A percentile compares a stretch with the other conserved stretches of the same genome.
Evolutionary conservation across 305 asterid genomes (phyloP).

Genomic region (Fraxinus dipetala): DNA sequence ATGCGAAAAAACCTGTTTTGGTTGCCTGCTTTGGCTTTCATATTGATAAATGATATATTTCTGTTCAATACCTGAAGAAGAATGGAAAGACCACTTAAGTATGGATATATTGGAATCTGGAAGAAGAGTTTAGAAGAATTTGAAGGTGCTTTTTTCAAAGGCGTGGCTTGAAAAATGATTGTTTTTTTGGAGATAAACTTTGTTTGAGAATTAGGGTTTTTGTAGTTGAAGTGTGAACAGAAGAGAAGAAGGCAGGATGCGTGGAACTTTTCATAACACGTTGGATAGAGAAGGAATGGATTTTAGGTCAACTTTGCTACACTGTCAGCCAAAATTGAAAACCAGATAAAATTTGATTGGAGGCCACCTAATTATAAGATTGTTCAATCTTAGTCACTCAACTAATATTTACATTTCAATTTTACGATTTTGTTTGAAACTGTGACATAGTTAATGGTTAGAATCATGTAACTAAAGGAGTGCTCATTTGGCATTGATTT

Average conservation of each 20-base stretch:
- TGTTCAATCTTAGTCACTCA: not conserved
- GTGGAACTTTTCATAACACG: slow-evolving; percentile 1
- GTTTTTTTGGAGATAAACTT: not conserved
- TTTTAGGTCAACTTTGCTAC: not conserved
- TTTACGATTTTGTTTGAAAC: not conserved
- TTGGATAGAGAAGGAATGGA: not conserved
- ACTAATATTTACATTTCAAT: not conserved
- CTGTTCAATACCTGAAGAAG: not conserved
- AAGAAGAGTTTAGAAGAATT: not conserved
- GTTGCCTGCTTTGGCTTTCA: slow-evolving; percentile 42
- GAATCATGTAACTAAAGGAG: not conserved
- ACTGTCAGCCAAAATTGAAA: not conserved
- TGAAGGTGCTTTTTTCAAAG: not conserved
- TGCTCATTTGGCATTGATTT: not conserved
- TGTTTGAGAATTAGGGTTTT: not conserved
- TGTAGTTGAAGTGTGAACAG: not conserved
- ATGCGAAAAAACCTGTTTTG: slow-evolving; percentile 45
- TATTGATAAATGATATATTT: slow-evolving; percentile 8
- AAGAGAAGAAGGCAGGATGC: not conserved
- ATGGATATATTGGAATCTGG: not conserved
- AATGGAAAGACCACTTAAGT: not conserved
- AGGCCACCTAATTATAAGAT: not conserved
- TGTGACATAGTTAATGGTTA: not conserved
- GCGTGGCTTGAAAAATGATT: not conserved
- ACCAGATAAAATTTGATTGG: not conserved